Evolutionary conservation across 106 monocot species (phyloP).

Genomic region (Gastrodia elata): DNA sequence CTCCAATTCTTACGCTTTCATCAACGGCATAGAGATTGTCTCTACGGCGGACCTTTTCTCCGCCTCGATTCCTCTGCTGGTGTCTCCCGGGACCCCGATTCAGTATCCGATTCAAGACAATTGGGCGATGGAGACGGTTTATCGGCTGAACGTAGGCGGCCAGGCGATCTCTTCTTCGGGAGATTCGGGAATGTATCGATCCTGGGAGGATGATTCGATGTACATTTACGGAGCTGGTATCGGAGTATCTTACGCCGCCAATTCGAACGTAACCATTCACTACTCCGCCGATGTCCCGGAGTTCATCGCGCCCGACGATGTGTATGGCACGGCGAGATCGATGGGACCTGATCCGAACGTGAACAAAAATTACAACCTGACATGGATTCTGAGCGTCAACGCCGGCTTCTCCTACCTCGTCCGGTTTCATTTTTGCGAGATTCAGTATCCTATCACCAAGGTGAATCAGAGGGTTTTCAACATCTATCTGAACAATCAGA

Average conservation of each 20-base stretch:
- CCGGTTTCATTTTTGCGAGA: constrained; percentile 76
- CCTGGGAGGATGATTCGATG: constrained; percentile 43
- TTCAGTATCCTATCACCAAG: constrained; percentile 40
- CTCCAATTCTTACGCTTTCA: constrained; percentile 43
- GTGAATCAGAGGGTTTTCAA: constrained; percentile 35
- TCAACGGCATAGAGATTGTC: constrained; percentile 80
- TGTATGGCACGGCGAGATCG: constrained; percentile 61
- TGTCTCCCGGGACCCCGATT: neutral
- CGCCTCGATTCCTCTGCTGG: constrained; percentile 8
- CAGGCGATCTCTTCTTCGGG: constrained; percentile 23
- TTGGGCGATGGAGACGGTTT: constrained; percentile 44
- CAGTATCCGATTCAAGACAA: constrained; percentile 20
- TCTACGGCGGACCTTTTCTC: constrained; percentile 49
- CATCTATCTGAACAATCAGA: constrained; percentile 49
- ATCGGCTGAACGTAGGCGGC: constrained; percentile 77
- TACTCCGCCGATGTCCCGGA: constrained; percentile 20
- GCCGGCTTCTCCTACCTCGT: constrained; percentile 59
- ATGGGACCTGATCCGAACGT: constrained; percentile 36
- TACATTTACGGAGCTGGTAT: constrained; percentile 39
- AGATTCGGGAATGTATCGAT: constrained; percentile 42
- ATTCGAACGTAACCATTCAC: constrained; percentile 43
- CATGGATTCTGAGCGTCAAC: constrained; percentile 56
- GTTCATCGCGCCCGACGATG: constrained; percentile 51
- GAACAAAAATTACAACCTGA: constrained; percentile 64
- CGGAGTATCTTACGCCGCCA: constrained; percentile 43